Percentiles rank a stretch among this genome's conserved stretches.
Evolutionary conservation across 352 stramenopile genomes (phyloP).

Genomic region (Salisapilia sapeloensis): DNA sequence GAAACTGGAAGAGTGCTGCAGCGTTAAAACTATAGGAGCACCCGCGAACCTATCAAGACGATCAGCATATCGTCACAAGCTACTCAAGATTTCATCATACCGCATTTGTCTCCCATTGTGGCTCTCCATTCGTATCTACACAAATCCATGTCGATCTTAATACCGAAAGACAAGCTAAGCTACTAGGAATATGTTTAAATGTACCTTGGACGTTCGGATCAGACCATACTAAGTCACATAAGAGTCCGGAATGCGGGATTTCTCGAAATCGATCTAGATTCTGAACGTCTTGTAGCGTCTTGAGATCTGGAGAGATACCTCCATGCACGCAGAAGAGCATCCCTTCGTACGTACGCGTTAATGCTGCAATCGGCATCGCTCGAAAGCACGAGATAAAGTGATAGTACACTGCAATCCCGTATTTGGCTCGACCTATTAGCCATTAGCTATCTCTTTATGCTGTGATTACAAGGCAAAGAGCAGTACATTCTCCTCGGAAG

Average conservation of each 20-base stretch:
- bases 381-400: constrained; percentile 73
- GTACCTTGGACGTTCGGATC: constrained; percentile 21
- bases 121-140: constrained; percentile 16
- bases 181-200: constrained; percentile 24
- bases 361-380: constrained; percentile 37
- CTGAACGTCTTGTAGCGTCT: constrained; percentile 31
- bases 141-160: background rate
- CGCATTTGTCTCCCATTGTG: constrained; percentile 14
- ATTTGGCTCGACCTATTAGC: constrained; percentile 36
- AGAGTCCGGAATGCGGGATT: constrained; percentile 26
- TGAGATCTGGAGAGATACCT: constrained; percentile 38
- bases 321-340: constrained; percentile 56
- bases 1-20: constrained; percentile 45
- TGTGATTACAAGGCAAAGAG: constrained; percentile 9
- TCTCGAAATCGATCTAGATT: constrained; percentile 43
- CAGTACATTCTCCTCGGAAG: constrained; percentile 59
- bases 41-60: constrained; percentile 24
- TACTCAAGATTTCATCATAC: background rate
- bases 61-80: constrained; percentile 17
- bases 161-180: constrained; percentile 6
- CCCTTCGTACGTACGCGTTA: constrained; percentile 23
- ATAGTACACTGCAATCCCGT: constrained; percentile 63
- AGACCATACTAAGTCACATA: constrained; percentile 64
- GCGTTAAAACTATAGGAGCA: constrained; percentile 85
- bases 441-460: background rate